phyloP scores from a whole-genome alignment of 352 stramenopile genomes.

The Elongisporangium undulatum region DNA sequence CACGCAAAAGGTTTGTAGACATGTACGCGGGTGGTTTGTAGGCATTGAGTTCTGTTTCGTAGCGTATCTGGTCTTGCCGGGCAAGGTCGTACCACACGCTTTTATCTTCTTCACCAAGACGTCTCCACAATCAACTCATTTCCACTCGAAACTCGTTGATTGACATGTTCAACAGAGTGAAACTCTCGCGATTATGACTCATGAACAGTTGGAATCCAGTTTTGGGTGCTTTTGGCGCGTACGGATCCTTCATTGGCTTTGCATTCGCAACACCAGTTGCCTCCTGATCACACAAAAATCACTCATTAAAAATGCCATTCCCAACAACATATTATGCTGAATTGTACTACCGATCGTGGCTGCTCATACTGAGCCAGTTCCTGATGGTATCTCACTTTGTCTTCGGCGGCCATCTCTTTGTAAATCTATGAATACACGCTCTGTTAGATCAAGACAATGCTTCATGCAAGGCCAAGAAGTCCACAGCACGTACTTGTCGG shows the following conservation, averaged over 20 bases:
- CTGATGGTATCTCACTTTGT: constrained; percentile 47
- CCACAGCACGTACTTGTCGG: constrained; percentile 13
- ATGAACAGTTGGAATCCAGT: constrained; percentile 68
- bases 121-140: constrained; percentile 49
- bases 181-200: constrained; percentile 45
- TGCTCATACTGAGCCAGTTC: constrained; percentile 38
- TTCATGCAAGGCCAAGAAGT: neutral
- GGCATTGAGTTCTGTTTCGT: constrained; percentile 39
- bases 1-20: constrained; percentile 10
- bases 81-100: constrained; percentile 43
- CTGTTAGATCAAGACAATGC: too few relatives aligned
- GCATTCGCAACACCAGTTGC: neutral
- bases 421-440: constrained; percentile 18
- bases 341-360: constrained; percentile 6
- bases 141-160: constrained; percentile 51
- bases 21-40: constrained; percentile 42
- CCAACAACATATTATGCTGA: neutral
- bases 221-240: constrained; percentile 31
- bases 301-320: neutral
- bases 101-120: constrained; percentile 36
- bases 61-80: constrained; percentile 35
- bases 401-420: constrained; percentile 37
- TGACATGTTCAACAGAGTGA: constrained; percentile 45
- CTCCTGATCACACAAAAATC: neutral
- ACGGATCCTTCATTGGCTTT: constrained; percentile 29